phyloP scores from a whole-genome alignment of 2,329 filamentous ascomycete species.

The Colletotrichum sp. region DNA sequence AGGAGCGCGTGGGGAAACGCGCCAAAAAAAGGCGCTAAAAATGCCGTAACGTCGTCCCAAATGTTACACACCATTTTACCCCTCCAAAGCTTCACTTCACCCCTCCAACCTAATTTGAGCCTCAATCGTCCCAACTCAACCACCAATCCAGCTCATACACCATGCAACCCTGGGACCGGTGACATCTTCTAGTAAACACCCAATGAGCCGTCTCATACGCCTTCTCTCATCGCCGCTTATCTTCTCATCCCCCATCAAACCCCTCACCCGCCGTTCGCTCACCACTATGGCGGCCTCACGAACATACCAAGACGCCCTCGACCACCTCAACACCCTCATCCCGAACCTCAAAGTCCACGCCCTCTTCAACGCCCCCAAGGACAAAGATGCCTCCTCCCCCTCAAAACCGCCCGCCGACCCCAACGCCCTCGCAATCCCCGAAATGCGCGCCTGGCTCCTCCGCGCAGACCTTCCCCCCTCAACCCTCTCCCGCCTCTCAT shows the following conservation, averaged over 20 bases:
- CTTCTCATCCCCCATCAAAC: not conserved
- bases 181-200: not conserved
- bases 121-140: not conserved
- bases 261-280: not conserved
- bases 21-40: not conserved
- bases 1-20: not conserved
- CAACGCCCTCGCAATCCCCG: slow-evolving; percentile 60
- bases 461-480: slow-evolving; percentile 71
- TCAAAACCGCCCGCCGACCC: not conserved
- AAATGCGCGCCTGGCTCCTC: slow-evolving; percentile 80
- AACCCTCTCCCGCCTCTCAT: slow-evolving; percentile 41
- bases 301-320: slow-evolving; percentile 19
- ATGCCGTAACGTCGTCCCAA: not conserved
- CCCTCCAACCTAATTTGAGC: not conserved
- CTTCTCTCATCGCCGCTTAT: not conserved
- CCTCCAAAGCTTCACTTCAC: not conserved
- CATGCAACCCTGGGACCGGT: not conserved
- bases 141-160: not conserved
- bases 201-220: not conserved
- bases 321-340: slow-evolving; percentile 20
- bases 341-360: slow-evolving; percentile 21
- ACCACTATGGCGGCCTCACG: slow-evolving; percentile 9
- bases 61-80: not conserved
- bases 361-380: slow-evolving; percentile 8
- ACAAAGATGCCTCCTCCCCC: not conserved